Evolutionary conservation across 2,329 filamentous ascomycete genomes (phyloP).

Genomic region (Gyromitra esculenta): DNA sequence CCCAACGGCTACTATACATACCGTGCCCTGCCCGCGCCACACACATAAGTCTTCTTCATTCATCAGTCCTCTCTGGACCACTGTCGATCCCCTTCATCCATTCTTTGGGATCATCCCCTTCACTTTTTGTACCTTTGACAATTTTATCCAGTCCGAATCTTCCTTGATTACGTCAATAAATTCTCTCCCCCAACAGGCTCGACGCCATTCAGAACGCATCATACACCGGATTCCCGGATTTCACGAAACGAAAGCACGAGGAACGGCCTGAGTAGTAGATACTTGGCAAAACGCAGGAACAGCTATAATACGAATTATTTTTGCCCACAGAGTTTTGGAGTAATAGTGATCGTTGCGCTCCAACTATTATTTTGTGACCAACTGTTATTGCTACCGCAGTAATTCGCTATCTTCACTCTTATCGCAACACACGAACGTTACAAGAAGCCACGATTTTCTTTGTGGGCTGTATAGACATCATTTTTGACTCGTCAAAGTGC

Average conservation of each 20-base stretch:
- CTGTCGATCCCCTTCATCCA: conserved; percentile 27
- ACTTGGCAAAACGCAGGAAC: conserved; percentile 44
- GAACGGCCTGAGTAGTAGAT: conserved; percentile 45
- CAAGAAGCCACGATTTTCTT: conserved; percentile 33
- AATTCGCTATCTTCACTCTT: conserved; percentile 29
- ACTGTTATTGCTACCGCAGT: conserved; percentile 28
- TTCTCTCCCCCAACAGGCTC: conserved; percentile 42
- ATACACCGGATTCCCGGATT: conserved; percentile 39
- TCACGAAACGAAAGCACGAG: conserved; percentile 52
- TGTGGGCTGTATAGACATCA: conserved; percentile 42
- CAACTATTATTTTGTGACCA: conserved; percentile 29
- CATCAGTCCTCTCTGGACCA: conserved; percentile 26
- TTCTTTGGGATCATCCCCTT: conserved; percentile 35
- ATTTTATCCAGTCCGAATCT: conserved; percentile 34
- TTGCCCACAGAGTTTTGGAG: conserved; percentile 31
- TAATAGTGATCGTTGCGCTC: conserved; percentile 22
- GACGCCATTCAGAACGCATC: conserved; percentile 40
- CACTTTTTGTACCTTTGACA: conserved; percentile 38
- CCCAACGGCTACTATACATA: conserved; percentile 49
- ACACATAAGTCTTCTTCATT: conserved; percentile 37
- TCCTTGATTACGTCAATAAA: conserved; percentile 50
- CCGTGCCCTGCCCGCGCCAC: conserved; percentile 50
- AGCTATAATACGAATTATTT: conserved; percentile 43
- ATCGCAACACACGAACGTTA: conserved; percentile 29
- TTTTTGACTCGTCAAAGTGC: conserved; percentile 51